A percentile compares a stretch with the other conserved stretches of the same genome.
These are phyloP conservation scores for Gracilaria vermiculophylla DNA, from an alignment of 23 red algal genomes.

Conservation along the genomic window DNA sequence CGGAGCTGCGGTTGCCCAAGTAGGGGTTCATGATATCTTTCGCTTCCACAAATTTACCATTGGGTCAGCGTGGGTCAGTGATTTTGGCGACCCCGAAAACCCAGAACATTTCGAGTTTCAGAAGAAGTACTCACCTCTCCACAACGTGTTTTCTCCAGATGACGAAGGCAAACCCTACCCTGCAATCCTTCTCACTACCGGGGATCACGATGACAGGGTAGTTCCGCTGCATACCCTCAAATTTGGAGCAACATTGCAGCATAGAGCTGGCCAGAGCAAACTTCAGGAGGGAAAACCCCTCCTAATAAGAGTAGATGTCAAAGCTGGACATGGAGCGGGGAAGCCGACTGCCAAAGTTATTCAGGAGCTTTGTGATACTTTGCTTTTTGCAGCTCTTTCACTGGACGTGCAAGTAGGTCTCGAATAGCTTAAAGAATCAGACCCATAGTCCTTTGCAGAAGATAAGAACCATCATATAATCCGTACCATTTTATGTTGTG, in stretches of 20 bases:
- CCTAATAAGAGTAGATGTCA: conserved; percentile 68
- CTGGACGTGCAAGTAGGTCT: conserved; percentile 1
- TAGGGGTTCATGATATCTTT: conserved; percentile 75
- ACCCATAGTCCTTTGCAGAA: not conserved
- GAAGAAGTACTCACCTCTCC: conserved; percentile 70
- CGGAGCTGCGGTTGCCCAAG: conserved; percentile 72
- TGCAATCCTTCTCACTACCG: conserved; percentile 68
- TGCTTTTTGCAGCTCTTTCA: conserved; percentile 49
- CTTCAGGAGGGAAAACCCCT: conserved; percentile 49
- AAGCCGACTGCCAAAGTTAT: conserved; percentile 72
- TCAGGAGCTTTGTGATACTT: conserved; percentile 63
- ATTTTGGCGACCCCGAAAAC: conserved; percentile 75
- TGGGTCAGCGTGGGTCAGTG: conserved; percentile 74
- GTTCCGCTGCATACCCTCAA: conserved; percentile 72
- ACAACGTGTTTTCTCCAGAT: conserved; percentile 74
- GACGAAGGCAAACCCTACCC: conserved; percentile 62
- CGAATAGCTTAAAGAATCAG: not conserved
- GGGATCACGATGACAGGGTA: conserved; percentile 76
- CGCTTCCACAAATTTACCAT: conserved; percentile 74
- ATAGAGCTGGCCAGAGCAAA: conserved; percentile 30
- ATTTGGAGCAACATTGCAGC: conserved; percentile 59
- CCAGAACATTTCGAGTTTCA: conserved; percentile 67
- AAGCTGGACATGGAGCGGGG: conserved; percentile 83
- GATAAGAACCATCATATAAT: not conserved
- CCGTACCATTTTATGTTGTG: not conserved